Base-by-base conservation (phyloP, 2,329 filamentous ascomycete genomes). In the Colletotrichum lindemuthianum region DNA sequence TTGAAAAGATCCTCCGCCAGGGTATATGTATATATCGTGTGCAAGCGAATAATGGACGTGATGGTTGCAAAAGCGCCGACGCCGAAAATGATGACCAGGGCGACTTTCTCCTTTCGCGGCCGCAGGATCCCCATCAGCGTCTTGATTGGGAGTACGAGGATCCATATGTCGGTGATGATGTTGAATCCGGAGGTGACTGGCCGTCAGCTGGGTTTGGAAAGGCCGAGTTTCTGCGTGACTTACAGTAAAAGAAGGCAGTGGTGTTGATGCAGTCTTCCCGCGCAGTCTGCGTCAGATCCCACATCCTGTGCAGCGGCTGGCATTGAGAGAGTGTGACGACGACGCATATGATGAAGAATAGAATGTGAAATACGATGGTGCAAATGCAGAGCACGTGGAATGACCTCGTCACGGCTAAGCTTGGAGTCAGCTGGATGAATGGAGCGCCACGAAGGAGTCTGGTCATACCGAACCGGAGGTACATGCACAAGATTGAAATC, bases 71-170 rank as follows among this genome's bases (percentile, higher is more conserved):
- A 75, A 13, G 67, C 67, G n/a, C 77, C 77, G 8, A 74, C 63
- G 9, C 74, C 79, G 52, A 83, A 83, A 44, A 84, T 73, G 15
- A 75, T 56, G 43, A 77, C 74, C 41, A 89, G 77, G 0, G 83
- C 84, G 12, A 84, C 71, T 58, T 86, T 85, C 59, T 85, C 82
- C 3, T 76, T 76, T 4, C 70, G 72, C 0, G 83, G 81, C 7
- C 86, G 82, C 59, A 82, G 76, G 3, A 86, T 76, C 2, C 75
- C 75, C 0, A 78, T 72, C 0, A 85, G 73, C 1, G 82, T 78
- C 1, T 73, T 75, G 40, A 84, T 72, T 1, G 82, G 82, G 1
- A 85, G 72, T 0, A 73, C 54, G 7, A 84, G 73, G 43, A 84
- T 79, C 69, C 78, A 79, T 39, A 80, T 63, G 60, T 85, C 82